A percentile compares a stretch with the other conserved stretches of the same genome.
phyloP scores from a whole-genome alignment of 2,329 filamentous ascomycete species.

The Colletotrichum destructivum region DNA sequence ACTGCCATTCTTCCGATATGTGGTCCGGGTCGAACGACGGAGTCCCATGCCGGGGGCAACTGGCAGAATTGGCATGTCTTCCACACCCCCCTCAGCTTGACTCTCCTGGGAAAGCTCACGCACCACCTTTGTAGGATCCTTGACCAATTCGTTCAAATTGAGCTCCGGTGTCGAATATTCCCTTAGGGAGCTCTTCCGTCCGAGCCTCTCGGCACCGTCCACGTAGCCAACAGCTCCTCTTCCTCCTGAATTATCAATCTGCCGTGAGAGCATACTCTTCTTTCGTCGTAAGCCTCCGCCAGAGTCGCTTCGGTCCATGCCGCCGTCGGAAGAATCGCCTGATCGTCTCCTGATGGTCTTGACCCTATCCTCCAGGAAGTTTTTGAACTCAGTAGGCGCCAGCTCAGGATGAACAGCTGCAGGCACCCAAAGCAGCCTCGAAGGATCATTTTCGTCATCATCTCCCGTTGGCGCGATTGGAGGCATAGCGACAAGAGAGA shows the following conservation, averaged over 20 bases:
- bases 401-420: conserved; percentile 94
- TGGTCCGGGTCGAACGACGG: conserved; percentile 91
- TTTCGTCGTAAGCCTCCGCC: conserved; percentile 80
- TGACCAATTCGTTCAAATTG: conserved; percentile 86
- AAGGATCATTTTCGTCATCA: conserved; percentile 89
- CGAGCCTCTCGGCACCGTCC: conserved; percentile 86
- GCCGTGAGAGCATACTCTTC: conserved; percentile 94
- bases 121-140: conserved; percentile 81
- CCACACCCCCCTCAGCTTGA: conserved; percentile 63
- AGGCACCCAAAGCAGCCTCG: conserved; percentile 94
- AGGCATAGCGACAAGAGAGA: conserved; percentile 78
- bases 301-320: conserved; percentile 67
- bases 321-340: conserved; percentile 74
- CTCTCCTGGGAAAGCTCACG: conserved; percentile 76
- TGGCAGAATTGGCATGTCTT: conserved; percentile 90
- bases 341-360: conserved; percentile 90
- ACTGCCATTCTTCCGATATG: conserved; percentile 89
- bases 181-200: conserved; percentile 78
- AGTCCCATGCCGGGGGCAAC: conserved; percentile 83
- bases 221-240: conserved; percentile 76
- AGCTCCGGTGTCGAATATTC: conserved; percentile 70
- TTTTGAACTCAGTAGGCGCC: conserved; percentile 96
- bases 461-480: conserved; percentile 79
- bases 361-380: conserved; percentile 93
- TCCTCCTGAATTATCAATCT: conserved; percentile 82